These are phyloP conservation scores for Mallotus japonicus DNA, from an alignment of 441 rosid genomes.

Conservation along the genomic window DNA sequence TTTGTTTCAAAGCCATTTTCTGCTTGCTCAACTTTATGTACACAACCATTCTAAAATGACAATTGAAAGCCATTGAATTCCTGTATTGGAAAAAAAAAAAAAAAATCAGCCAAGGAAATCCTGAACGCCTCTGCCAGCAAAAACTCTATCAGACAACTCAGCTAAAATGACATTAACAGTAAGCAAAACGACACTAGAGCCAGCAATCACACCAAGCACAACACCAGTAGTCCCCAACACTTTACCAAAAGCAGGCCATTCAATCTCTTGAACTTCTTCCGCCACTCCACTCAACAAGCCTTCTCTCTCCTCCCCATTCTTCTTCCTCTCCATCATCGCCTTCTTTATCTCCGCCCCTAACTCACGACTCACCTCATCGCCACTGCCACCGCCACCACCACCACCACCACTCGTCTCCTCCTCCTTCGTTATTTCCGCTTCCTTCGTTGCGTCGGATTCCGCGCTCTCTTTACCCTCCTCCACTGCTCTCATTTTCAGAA, in stretches of 20 bases:
- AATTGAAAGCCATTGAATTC: too few relatives aligned
- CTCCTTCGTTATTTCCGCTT: not conserved
- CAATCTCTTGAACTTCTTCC: constrained; percentile 79
- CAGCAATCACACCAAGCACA: constrained; percentile 82
- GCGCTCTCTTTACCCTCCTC: constrained; percentile 53
- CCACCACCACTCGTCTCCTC: too few relatives aligned
- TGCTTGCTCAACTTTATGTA: too few relatives aligned
- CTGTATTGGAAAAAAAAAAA: too few relatives aligned
- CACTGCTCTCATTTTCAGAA: constrained; percentile 32
- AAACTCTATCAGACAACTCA: constrained; percentile 75
- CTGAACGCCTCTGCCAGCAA: constrained; percentile 79
- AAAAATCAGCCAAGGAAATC: constrained; percentile 55
- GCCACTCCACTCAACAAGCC: constrained; percentile 67
- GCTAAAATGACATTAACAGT: constrained; percentile 85
- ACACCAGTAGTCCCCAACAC: constrained; percentile 82
- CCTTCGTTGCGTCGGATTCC: constrained; percentile 31
- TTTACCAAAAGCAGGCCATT: constrained; percentile 84
- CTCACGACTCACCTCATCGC: not conserved
- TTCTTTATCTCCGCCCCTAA: constrained; percentile 68
- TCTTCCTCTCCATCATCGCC: constrained; percentile 65
- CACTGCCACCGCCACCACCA: too few relatives aligned
- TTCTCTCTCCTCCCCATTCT: constrained; percentile 31
- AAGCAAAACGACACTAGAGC: constrained; percentile 79
- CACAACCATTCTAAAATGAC: too few relatives aligned
- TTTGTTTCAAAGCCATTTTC: too few relatives aligned